A percentile compares a stretch with the other conserved stretches of the same genome.
phyloP scores from a whole-genome alignment of 331 rosid genomes.

The Quercus phellos region DNA sequence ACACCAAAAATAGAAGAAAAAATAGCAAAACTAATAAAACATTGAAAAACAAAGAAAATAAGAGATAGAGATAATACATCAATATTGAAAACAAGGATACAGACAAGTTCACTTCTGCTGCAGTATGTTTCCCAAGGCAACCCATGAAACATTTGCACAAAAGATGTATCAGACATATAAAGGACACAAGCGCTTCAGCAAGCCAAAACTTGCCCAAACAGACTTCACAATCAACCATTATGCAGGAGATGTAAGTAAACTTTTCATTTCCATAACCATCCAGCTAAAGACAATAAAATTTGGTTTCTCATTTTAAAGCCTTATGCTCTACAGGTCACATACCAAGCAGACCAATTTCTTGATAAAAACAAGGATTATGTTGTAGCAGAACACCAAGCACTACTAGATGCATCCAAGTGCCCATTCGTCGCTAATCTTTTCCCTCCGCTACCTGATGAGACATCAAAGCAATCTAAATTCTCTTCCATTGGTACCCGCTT shows the following conservation, averaged over 20 bases:
- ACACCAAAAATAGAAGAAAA: neutral
- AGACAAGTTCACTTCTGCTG: conserved; percentile 22
- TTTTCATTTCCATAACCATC: neutral
- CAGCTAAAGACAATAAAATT: conserved; percentile 1
- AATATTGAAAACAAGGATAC: neutral
- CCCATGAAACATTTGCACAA: conserved; percentile 88
- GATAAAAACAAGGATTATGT: conserved; percentile 87
- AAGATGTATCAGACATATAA: conserved; percentile 86
- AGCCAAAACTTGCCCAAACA: conserved; percentile 78
- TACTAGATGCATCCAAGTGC: conserved; percentile 63
- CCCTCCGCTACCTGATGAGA: conserved; percentile 75
- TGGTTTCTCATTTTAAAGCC: conserved; percentile 10
- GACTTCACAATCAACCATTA: conserved; percentile 73
- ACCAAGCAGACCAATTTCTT: conserved; percentile 74
- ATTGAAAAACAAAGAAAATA: neutral
- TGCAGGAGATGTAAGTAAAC: conserved; percentile 74
- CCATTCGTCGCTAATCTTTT: conserved; percentile 61
- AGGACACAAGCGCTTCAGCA: conserved; percentile 72
- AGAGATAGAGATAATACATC: neutral
- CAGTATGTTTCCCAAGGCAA: conserved; percentile 89
- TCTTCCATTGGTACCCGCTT: conserved; percentile 77
- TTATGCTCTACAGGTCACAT: conserved; percentile 53
- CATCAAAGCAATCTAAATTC: conserved; percentile 78
- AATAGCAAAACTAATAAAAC: no score
- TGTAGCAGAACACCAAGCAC: conserved; percentile 85